Evolutionary conservation across 768 basidiomycete species (phyloP).

Genomic region (Tephrocybe sp.): DNA sequence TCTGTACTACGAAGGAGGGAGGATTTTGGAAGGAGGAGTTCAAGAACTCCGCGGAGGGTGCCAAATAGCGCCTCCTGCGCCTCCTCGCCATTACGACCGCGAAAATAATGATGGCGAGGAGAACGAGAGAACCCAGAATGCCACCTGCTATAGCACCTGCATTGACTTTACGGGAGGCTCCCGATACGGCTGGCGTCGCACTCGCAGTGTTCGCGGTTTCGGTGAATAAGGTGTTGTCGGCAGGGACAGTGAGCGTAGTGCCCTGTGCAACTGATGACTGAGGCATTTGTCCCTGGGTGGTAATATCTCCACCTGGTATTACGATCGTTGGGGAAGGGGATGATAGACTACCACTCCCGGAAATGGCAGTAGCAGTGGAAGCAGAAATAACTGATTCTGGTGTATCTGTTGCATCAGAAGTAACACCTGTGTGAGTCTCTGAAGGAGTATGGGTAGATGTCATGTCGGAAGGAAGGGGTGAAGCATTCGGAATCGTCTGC

Average conservation of each 20-base stretch:
- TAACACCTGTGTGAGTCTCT: too few species aligned
- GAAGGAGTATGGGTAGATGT: too few species aligned
- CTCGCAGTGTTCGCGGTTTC: neutral
- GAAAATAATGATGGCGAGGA: constrained; percentile 34
- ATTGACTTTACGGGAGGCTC: constrained; percentile 18
- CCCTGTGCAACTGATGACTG: too few species aligned
- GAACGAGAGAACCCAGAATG: constrained; percentile 45
- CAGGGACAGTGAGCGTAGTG: neutral
- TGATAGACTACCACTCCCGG: neutral
- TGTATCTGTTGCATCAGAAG: too few species aligned
- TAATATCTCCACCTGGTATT: neutral
- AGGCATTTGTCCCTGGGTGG: too few species aligned
- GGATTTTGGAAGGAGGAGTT: constrained; percentile 7
- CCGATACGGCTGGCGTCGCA: constrained; percentile 5
- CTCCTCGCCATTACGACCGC: constrained; percentile 34
- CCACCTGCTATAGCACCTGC: constrained; percentile 53
- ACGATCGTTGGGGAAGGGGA: neutral
- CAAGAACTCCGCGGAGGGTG: constrained; percentile 62
- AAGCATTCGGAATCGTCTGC: too few species aligned
- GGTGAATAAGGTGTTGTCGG: neutral
- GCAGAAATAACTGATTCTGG: neutral
- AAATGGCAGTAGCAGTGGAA: neutral
- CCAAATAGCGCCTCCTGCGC: constrained; percentile 36
- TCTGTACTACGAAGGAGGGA: neutral
- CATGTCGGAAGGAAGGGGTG: too few species aligned